phyloP scores from a whole-genome alignment of 2,329 filamentous ascomycete genomes.

The Phialophora macrospora region DNA sequence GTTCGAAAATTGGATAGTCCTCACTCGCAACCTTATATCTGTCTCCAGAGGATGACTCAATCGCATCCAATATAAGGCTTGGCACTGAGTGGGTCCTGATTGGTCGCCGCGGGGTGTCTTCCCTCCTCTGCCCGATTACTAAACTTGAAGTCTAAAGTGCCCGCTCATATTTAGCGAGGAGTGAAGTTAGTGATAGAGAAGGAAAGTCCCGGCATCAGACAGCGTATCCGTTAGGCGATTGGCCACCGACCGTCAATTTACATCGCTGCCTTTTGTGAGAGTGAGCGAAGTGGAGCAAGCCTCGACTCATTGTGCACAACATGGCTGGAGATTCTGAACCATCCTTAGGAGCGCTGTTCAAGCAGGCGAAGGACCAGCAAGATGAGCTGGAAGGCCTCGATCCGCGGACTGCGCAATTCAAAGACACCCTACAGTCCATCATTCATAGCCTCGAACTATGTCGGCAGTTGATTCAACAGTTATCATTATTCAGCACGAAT shows the following conservation, averaged over 20 bases:
- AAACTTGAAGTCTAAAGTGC: neutral
- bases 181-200: neutral
- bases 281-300: neutral
- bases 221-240: neutral
- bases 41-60: constrained; percentile 7
- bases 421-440: constrained; percentile 31
- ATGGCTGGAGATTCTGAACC: constrained; percentile 29
- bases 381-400: constrained; percentile 35
- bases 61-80: constrained; percentile 2
- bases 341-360: constrained; percentile 35
- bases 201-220: constrained; percentile 1
- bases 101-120: constrained; percentile 12
- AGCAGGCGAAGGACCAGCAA: constrained; percentile 31
- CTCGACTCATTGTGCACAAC: neutral
- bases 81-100: constrained; percentile 15
- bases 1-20: neutral
- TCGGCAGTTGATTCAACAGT: constrained; percentile 67
- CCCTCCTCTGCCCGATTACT: constrained; percentile 15
- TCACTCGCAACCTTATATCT: neutral
- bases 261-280: neutral
- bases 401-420: constrained; percentile 32
- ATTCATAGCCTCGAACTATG: constrained; percentile 61
- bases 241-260: neutral
- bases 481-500: constrained; percentile 88
- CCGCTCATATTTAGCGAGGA: neutral